These are phyloP conservation scores for Fagus sylvatica DNA, from an alignment of 306 rosid species.

Conservation along the genomic window DNA sequence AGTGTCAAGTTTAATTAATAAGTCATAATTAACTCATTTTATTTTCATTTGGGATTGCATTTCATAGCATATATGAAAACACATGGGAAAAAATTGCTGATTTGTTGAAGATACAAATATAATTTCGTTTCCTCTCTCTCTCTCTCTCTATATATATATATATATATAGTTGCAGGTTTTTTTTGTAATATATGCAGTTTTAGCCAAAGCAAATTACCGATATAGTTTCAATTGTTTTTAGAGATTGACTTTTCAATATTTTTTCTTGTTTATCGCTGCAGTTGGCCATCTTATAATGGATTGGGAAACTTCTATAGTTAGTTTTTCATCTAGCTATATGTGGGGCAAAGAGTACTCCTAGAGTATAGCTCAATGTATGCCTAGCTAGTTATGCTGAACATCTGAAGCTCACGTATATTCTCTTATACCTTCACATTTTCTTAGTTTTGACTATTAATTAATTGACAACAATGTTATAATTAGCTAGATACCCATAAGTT, in stretches of 20 bases:
- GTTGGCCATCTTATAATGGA: conserved; percentile 1
- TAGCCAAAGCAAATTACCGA: no score
- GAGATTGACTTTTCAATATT: background rate
- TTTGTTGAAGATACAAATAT: no score
- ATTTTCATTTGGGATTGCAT: background rate
- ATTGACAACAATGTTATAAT: background rate
- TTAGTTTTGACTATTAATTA: background rate
- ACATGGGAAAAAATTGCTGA: background rate
- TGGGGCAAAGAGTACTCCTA: background rate
- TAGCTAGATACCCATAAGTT: background rate
- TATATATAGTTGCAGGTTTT: no score
- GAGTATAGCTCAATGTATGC: background rate
- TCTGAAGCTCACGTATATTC: background rate
- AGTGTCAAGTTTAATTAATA: background rate
- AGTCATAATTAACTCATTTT: no score
- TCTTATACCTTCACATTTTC: background rate
- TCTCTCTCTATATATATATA: background rate
- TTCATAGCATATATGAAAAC: no score
- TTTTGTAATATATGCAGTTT: background rate
- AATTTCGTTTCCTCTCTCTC: background rate
- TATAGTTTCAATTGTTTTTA: background rate
- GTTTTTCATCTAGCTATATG: background rate
- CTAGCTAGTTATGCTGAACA: no score
- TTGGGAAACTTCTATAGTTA: background rate
- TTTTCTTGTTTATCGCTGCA: no score